A percentile compares a stretch with the other conserved stretches of the same genome.
Conservation (phyloP, 2,329 filamentous ascomycete species). For the Dryadomyces quercus-mongolicae region DNA sequence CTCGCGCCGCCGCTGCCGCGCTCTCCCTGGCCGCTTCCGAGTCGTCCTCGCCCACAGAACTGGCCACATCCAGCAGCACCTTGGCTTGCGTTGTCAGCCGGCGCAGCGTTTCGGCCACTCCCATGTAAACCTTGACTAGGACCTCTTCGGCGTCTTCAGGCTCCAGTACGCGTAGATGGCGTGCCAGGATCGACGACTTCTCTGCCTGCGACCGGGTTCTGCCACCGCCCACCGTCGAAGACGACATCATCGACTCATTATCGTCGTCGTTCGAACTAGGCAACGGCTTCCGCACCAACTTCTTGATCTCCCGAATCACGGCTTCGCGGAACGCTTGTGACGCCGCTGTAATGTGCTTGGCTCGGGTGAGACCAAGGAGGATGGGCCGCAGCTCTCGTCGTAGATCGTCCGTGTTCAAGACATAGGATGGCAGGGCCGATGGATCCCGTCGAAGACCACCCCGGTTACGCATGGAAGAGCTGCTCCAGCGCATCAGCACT, state of each 20-base stretch:
- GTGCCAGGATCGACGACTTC: constrained; percentile 76
- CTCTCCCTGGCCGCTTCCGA: constrained; percentile 8
- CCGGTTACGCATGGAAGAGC: constrained; percentile 59
- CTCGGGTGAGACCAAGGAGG: constrained; percentile 68
- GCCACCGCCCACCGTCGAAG: constrained; percentile 60
- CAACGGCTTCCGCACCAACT: constrained; percentile 69
- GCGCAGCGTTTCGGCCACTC: constrained; percentile 75
- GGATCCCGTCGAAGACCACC: constrained; percentile 54
- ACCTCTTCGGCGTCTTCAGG: constrained; percentile 75
- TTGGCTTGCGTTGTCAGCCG: constrained; percentile 86
- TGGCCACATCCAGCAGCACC: constrained; percentile 86
- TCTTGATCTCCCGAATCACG: constrained; percentile 74
- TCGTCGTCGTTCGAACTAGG: constrained; percentile 94
- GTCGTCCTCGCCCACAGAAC: constrained; percentile 43
- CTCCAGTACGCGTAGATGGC: constrained; percentile 77
- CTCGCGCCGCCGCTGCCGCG: constrained; percentile 30
- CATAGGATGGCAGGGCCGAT: constrained; percentile 65
- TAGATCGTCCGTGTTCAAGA: constrained; percentile 58
- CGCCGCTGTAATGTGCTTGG: constrained; percentile 67
- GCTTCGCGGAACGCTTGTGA: constrained; percentile 76
- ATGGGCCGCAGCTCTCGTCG: constrained; percentile 58
- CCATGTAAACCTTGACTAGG: constrained; percentile 71
- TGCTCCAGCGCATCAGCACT: constrained; percentile 76
- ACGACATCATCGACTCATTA: constrained; percentile 76
- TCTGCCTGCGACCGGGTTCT: constrained; percentile 67